A percentile compares a stretch with the other conserved stretches of the same genome.
These are phyloP conservation scores for Diutina sp. DNA, from an alignment of 1,139 yeast species.

Conservation along the genomic window DNA sequence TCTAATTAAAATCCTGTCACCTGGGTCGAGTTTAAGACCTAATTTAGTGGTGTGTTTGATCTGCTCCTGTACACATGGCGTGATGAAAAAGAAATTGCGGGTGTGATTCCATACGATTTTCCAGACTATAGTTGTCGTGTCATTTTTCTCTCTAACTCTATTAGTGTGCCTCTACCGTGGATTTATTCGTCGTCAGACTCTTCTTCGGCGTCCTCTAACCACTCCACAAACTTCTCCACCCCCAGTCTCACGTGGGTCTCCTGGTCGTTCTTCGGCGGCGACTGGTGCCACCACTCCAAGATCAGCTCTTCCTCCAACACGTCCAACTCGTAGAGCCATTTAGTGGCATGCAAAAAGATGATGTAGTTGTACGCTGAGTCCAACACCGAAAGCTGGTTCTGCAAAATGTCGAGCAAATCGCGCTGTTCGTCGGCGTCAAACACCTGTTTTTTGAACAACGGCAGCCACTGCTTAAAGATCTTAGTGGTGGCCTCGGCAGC, in stretches of 20 bases:
- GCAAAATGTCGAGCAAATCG: slow-evolving; percentile 54
- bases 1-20: neutral
- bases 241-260: slow-evolving; percentile 38
- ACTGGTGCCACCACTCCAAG: slow-evolving; percentile 65
- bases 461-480: slow-evolving; percentile 71
- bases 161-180: neutral
- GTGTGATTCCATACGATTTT: too few species aligned
- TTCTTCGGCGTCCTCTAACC: slow-evolving; percentile 85
- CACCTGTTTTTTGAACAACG: slow-evolving; percentile 67
- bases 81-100: neutral
- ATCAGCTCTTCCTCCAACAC: slow-evolving; percentile 73
- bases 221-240: slow-evolving; percentile 65
- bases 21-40: neutral
- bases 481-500: slow-evolving; percentile 57
- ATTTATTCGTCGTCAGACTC: slow-evolving; percentile 18
- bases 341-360: slow-evolving; percentile 51
- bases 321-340: slow-evolving; percentile 66
- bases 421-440: slow-evolving; percentile 69
- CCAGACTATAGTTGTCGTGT: too few species aligned
- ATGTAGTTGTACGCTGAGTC: slow-evolving; percentile 19
- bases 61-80: neutral
- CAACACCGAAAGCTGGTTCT: slow-evolving; percentile 27
- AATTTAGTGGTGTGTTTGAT: too few species aligned
- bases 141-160: neutral
- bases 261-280: slow-evolving; percentile 25